Conservation (phyloP, 495 filamentous ascomycete species). For the Aspergillus sclerotioniger region DNA sequence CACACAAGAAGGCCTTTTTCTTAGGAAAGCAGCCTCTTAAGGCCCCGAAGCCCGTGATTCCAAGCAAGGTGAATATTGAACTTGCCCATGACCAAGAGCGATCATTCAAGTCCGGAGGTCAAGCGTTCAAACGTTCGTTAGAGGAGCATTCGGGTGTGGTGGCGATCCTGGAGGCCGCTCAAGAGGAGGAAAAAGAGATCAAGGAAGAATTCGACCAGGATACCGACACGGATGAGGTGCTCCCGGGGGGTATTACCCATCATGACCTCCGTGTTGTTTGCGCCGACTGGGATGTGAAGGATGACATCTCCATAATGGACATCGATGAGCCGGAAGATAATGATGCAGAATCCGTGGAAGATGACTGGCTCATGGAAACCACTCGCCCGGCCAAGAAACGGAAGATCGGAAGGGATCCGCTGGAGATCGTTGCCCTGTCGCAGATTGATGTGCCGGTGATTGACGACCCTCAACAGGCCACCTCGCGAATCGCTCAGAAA, state of each 20-base stretch:
- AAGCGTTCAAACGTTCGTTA: constrained; percentile 50
- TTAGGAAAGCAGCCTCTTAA: constrained; percentile 67
- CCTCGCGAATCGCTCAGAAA: constrained; percentile 66
- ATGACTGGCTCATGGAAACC: constrained; percentile 48
- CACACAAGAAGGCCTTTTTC: constrained; percentile 68
- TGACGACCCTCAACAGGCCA: constrained; percentile 61
- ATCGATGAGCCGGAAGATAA: constrained; percentile 25
- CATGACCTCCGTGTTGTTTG: constrained; percentile 77
- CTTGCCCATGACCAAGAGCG: constrained; percentile 77
- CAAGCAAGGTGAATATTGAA: constrained; percentile 84
- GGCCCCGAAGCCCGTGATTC: constrained; percentile 74
- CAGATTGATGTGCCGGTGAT: constrained; percentile 51
- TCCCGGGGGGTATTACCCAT: constrained; percentile 63
- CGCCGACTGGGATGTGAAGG: constrained; percentile 73
- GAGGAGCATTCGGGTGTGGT: constrained; percentile 61
- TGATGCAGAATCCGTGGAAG: constrained; percentile 45
- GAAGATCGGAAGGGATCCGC: constrained; percentile 39
- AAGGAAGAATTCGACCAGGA: constrained; percentile 62
- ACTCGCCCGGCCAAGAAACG: constrained; percentile 50
- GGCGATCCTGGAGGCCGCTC: constrained; percentile 49
- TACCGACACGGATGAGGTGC: constrained; percentile 43
- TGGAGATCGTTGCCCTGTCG: constrained; percentile 43
- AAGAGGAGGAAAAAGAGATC: constrained; percentile 57
- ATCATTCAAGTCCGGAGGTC: constrained; percentile 65
- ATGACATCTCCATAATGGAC: constrained; percentile 37